Conservation (phyloP, 208 protist genomes). For the Trypanosoma rangeli region DNA sequence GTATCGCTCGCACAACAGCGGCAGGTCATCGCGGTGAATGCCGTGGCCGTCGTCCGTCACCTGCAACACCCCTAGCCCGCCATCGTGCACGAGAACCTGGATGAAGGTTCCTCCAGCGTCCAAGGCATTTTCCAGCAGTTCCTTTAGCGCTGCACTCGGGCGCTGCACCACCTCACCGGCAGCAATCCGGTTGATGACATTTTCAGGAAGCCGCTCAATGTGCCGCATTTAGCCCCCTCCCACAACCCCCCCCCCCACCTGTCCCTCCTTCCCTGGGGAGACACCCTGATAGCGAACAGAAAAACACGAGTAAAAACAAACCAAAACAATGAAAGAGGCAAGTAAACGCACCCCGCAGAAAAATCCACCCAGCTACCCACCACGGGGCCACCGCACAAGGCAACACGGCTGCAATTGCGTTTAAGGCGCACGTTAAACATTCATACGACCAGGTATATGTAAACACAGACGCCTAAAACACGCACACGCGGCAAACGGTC, state of each 20-base stretch:
- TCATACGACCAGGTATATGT: slow-evolving; percentile 15
- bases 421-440: neutral
- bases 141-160: slow-evolving; percentile 97
- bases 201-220: slow-evolving; percentile 91
- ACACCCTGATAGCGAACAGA: neutral
- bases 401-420: neutral
- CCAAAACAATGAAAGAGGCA: too few species aligned
- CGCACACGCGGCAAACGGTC: neutral
- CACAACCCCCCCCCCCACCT: neutral
- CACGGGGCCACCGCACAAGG: too few species aligned
- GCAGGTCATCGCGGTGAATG: slow-evolving; percentile 94
- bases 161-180: slow-evolving; percentile 98
- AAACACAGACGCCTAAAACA: slow-evolving; percentile 1
- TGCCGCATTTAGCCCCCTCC: slow-evolving; percentile 21
- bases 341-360: too few species aligned
- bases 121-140: slow-evolving; percentile 98
- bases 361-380: neutral
- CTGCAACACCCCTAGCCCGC: slow-evolving; percentile 96
- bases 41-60: slow-evolving; percentile 98
- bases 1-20: slow-evolving; percentile 97
- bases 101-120: slow-evolving; percentile 94
- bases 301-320: slow-evolving; percentile 10
- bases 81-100: slow-evolving; percentile 85
- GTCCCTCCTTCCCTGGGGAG: neutral
- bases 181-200: slow-evolving; percentile 97